These are phyloP conservation scores for Hydrangea macrophylla DNA, from an alignment of 148 eudicot species.

Conservation along the genomic window DNA sequence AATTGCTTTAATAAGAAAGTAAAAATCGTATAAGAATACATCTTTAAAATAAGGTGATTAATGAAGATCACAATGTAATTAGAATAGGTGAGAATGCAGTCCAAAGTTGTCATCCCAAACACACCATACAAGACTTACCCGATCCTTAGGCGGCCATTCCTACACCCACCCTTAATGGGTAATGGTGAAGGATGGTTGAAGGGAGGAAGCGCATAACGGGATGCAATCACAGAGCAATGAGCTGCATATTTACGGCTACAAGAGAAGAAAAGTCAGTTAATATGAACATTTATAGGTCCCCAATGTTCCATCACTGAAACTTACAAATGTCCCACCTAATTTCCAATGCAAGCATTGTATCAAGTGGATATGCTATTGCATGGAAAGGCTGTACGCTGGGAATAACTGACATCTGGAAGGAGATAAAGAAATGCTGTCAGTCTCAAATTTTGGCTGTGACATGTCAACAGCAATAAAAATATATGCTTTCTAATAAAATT, in stretches of 20 bases:
- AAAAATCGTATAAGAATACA: too few species aligned
- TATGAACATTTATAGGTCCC: not conserved
- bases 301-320: constrained; percentile 4
- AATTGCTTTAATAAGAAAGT: too few species aligned
- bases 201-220: constrained; percentile 78
- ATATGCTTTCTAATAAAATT: too few species aligned
- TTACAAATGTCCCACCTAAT: constrained; percentile 51
- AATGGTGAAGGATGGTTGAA: constrained; percentile 69
- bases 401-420: constrained; percentile 68
- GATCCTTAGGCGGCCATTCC: constrained; percentile 71
- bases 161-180: constrained; percentile 61
- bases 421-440: constrained; percentile 7
- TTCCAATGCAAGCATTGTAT: constrained; percentile 86
- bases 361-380: constrained; percentile 98
- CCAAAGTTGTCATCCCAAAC: too few species aligned
- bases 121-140: constrained; percentile 50
- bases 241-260: constrained; percentile 90
- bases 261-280: not conserved
- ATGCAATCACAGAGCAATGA: constrained; percentile 82
- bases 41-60: too few species aligned
- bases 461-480: not conserved
- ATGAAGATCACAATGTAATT: too few species aligned
- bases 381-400: constrained; percentile 99
- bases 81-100: too few species aligned
- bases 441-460: not conserved